Evolutionary conservation across 1,139 yeast species (phyloP), one percentile per base, ranked within the genome.

Genomic region (Taphrina confusa): DNA sequence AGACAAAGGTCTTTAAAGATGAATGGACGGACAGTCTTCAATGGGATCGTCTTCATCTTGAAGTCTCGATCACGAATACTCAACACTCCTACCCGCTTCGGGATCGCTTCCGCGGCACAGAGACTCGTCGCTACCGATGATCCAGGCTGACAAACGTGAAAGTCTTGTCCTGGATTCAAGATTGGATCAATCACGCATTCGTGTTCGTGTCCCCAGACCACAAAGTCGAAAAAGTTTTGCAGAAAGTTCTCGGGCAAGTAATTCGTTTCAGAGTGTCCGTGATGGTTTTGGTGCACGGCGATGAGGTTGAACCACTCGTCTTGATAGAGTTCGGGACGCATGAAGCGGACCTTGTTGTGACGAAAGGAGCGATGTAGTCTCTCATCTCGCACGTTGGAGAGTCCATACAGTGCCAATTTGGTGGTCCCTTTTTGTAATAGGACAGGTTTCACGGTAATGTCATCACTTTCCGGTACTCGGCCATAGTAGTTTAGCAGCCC

Each of bases 161-260:
- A 89, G 1, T 84, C 85, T 27, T 82, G 83, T 22, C 80, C 80
- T 0, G 86, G 80, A 69, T 89, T 90, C 50, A 76, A 76, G 0
- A 76, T 78, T 0, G 96, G 84, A 64, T 81, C 82, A 0, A 92
- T 88, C 5, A 85, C 78, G 69, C 97, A 90, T 70, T 92, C 97
- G 73, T 92, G 99, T 70, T 92, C 99, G 71, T 92, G 99, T 8
- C 98, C 99, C 99, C 99, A 92, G 1, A 90, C 74, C 0, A 92
- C 82, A 62, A 92, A 77, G 69, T 92, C 88, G 57, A 92, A 69
- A 69, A 91, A 91, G 16, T 79, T 76, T 0, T 97, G 99, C 18
- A 94, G 72, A 67, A 87, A 86, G 63, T 78, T 79, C 66, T 92
- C 97, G 1, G 97, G 97, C 9, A 92, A 74, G 66, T 85, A 86